Evolutionary conservation across 2,329 filamentous ascomycete species (phyloP), one percentile per base, ranked within the genome.

Genomic region (Orbilia ellipsospora): DNA sequence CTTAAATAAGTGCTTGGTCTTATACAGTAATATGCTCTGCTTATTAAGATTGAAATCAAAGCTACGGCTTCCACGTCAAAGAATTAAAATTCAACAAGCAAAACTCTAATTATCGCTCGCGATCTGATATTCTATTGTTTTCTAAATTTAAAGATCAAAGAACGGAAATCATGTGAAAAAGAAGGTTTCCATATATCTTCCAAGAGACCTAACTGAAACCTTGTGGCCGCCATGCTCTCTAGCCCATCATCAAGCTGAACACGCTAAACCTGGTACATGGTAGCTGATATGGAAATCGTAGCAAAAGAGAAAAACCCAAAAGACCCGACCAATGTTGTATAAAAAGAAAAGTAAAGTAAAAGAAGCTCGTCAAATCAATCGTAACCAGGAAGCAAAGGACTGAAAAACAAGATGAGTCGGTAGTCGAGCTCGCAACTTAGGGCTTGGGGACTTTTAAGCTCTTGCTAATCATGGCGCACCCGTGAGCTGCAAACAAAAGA

Each of bases 381-480:
- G 31, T n/a, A 48, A 44, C 26, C 36, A 28, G 42, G 36, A 26
- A 51, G 5, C 28, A 51, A 31, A 50, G 16, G 18, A 40, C 42
- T 57, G 12, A 26, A 26, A 64, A 54, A 50, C 45, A 40, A 54
- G 44, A 31, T 8, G 10, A 31, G 16, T 48, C 44, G 16, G 16
- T 48, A 15, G 44, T 12, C 13, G 8, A n/a, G 44, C 44, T 36
- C 6, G 5, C 31, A 36, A 7, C 62, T 50, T 74, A 74, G 31
- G 70, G 70, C 42, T 99, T 99, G 15, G 95, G 95, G 78, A 99
- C 93, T 82, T 95, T 92, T 80, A 99, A 89, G 36, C 90, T 94
- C 87, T 94, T 96, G 85, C 93, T 97, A 78, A 94, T 91, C 95
- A 99, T 98, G 81, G 95, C 84, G 81, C 92, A 96, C 18, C 94